Evolutionary conservation across 1,284 basidiomycete genomes (phyloP).

Genomic region (Xanthoconium separans): DNA sequence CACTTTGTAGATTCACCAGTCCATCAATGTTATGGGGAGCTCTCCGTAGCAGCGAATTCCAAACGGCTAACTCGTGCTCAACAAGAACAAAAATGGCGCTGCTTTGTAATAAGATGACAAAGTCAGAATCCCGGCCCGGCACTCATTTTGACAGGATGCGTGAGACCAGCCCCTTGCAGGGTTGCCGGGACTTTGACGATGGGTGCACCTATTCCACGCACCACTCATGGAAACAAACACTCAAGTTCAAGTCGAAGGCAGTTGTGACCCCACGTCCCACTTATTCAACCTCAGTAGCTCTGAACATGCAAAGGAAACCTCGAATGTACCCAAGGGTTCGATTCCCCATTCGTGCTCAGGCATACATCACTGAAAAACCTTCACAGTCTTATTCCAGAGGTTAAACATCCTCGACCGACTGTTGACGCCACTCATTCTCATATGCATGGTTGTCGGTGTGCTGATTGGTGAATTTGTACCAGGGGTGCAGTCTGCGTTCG

Average conservation of each 20-base stretch:
- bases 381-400: slow-evolving; percentile 42
- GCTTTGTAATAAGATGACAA: too few species aligned
- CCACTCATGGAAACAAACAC: not conserved
- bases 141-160: too few species aligned
- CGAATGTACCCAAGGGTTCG: slow-evolving; percentile 9
- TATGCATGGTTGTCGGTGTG: slow-evolving; percentile 80
- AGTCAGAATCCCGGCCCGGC: too few species aligned
- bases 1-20: too few species aligned
- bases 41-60: too few species aligned
- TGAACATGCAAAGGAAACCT: not conserved
- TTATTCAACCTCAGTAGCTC: not conserved
- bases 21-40: too few species aligned
- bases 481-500: slow-evolving; percentile 51
- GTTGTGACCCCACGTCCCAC: not conserved
- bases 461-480: slow-evolving; percentile 68
- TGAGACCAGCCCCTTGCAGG: too few species aligned
- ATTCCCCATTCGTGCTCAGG: not conserved
- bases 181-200: too few species aligned
- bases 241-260: not conserved
- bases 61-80: too few species aligned
- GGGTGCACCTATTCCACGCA: not conserved
- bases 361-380: not conserved
- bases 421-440: slow-evolving; percentile 68
- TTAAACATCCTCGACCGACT: slow-evolving; percentile 63
- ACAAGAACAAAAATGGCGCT: too few species aligned